phyloP scores from a whole-genome alignment of 768 basidiomycete species.

The Mycena maculata region DNA sequence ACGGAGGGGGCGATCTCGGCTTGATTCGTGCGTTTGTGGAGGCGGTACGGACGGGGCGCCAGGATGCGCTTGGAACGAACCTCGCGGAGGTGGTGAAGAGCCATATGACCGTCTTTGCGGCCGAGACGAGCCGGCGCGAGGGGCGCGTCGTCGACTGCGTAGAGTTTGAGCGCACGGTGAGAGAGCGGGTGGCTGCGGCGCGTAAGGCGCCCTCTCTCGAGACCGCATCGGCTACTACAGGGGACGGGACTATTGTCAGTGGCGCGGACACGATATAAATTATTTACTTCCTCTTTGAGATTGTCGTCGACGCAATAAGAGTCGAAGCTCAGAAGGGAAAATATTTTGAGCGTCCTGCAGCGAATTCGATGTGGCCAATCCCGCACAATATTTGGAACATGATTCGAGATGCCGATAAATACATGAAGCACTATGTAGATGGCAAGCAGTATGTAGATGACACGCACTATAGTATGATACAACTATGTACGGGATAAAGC shows the following conservation, averaged over 20 bases:
- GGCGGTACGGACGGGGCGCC: slow-evolving; percentile 74
- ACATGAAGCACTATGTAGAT: background rate
- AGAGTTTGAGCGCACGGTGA: slow-evolving; percentile 69
- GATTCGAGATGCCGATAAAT: no score
- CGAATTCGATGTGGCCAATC: no score
- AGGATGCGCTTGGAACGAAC: slow-evolving; percentile 73
- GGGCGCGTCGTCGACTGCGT: slow-evolving; percentile 77
- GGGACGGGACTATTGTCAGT: background rate
- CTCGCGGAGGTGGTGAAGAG: slow-evolving; percentile 78
- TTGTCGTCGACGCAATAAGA: no score
- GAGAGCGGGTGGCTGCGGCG: slow-evolving; percentile 40
- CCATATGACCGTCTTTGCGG: slow-evolving; percentile 90
- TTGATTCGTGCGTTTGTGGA: slow-evolving; percentile 81
- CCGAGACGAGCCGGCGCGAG: slow-evolving; percentile 79
- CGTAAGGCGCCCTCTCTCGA: background rate
- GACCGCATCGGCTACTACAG: background rate
- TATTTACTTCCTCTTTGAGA: background rate
- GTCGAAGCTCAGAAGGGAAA: no score
- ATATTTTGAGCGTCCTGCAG: no score
- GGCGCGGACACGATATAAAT: background rate
- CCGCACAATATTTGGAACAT: no score
- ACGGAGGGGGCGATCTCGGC: slow-evolving; percentile 87
- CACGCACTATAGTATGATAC: slow-evolving; percentile 23
- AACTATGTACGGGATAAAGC: slow-evolving; percentile 31
- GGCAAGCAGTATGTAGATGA: slow-evolving; percentile 9